Evolutionary conservation across 148 eudicot species (phyloP).

Genomic region (Silene latifolia): DNA sequence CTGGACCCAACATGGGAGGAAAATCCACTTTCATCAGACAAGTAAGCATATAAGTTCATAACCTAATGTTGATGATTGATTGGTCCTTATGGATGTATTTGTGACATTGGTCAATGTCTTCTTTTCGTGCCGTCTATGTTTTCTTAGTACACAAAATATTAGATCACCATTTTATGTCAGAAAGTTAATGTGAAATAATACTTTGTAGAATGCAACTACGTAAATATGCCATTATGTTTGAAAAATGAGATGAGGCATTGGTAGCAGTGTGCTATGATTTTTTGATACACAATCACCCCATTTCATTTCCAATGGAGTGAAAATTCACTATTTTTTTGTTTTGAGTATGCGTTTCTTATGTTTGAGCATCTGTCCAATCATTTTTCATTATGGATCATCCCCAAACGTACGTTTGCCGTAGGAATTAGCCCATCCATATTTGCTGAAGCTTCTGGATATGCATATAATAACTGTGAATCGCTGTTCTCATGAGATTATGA

Average conservation of each 20-base stretch:
- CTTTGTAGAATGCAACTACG: no score
- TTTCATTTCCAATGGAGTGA: no score
- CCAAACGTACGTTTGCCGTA: no score
- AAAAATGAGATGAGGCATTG: background rate
- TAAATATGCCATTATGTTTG: background rate
- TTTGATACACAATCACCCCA: background rate
- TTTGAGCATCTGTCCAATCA: no score
- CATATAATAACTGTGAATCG: no score
- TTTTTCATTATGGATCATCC: no score
- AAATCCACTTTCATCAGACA: slow-evolving; percentile 96
- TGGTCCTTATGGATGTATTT: background rate
- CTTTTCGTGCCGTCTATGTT: background rate
- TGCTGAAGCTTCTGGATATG: no score
- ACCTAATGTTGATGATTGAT: background rate
- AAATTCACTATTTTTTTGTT: no score
- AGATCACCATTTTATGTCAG: background rate
- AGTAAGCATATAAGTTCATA: slow-evolving; percentile 32
- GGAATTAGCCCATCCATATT: no score
- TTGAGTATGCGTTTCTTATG: no score
- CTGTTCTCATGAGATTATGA: no score
- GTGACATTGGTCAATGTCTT: background rate
- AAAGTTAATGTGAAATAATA: no score
- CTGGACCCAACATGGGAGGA: slow-evolving; percentile 99
- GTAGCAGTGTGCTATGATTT: background rate
- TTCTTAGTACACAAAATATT: background rate